phyloP scores from a whole-genome alignment of 106 monocot genomes.

The Vanilla planifolia region DNA sequence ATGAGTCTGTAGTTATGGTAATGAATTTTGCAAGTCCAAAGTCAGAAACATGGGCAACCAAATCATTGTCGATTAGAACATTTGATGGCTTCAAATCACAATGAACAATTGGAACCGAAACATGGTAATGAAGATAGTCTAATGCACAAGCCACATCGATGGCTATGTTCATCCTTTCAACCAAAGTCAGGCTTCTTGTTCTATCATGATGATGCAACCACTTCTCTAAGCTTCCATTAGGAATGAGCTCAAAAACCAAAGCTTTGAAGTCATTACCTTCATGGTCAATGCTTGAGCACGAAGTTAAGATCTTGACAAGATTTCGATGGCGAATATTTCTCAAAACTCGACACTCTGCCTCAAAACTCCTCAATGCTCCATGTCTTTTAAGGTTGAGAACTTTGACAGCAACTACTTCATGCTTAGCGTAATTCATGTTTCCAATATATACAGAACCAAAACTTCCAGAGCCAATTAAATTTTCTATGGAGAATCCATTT shows the following conservation, averaged over 20 bases:
- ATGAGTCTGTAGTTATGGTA: background rate
- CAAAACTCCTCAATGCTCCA: slow-evolving; percentile 39
- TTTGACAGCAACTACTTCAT: slow-evolving; percentile 21
- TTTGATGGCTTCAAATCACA: slow-evolving; percentile 34
- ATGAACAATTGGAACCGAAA: slow-evolving; percentile 24
- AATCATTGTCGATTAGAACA: slow-evolving; percentile 24
- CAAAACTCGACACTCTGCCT: slow-evolving; percentile 33
- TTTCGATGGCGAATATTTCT: slow-evolving; percentile 29
- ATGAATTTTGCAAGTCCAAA: slow-evolving; percentile 30
- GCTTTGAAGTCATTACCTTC: slow-evolving; percentile 31
- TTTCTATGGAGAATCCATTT: slow-evolving; percentile 21
- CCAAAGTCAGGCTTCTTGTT: background rate
- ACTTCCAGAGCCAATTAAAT: slow-evolving; percentile 20
- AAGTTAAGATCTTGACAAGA: slow-evolving; percentile 29
- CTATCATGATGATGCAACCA: slow-evolving; percentile 16
- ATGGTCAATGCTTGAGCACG: slow-evolving; percentile 18
- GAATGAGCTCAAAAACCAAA: slow-evolving; percentile 22
- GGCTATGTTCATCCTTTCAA: slow-evolving; percentile 27
- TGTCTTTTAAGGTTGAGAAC: slow-evolving; percentile 27
- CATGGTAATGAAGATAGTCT: slow-evolving; percentile 44
- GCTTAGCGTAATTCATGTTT: background rate
- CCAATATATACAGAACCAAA: slow-evolving; percentile 36
- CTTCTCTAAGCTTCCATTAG: slow-evolving; percentile 26
- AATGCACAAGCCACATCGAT: slow-evolving; percentile 45
- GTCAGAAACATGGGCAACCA: slow-evolving; percentile 38